phyloP scores from a whole-genome alignment of 2,329 filamentous ascomycete species.

The Cladosporium sp. region DNA sequence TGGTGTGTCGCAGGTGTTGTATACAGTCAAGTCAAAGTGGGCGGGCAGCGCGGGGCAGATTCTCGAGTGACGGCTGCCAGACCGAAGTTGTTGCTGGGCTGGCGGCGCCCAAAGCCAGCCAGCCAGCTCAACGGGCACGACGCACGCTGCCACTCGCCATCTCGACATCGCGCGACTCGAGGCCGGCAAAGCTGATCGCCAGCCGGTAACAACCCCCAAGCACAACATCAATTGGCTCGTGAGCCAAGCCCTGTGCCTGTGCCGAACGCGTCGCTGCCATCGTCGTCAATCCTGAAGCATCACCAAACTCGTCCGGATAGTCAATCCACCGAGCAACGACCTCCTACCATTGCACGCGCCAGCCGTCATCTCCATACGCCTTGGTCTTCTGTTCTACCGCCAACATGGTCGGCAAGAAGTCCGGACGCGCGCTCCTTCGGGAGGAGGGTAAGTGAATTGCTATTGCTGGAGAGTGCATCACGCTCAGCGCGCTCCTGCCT shows the following conservation, averaged over 20 bases:
- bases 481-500: neutral
- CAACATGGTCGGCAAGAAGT: constrained; percentile 64
- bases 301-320: neutral
- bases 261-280: neutral
- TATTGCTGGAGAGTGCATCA: constrained; percentile 1
- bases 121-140: neutral
- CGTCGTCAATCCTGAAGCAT: neutral
- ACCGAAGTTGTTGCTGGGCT: neutral
- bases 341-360: neutral
- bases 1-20: neutral
- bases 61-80: neutral
- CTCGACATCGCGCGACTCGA: neutral
- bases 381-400: neutral
- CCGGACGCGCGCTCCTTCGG: constrained; percentile 56
- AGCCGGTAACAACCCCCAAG: neutral
- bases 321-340: neutral
- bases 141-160: neutral
- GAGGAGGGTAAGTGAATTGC: constrained; percentile 49
- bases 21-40: constrained; percentile 1
- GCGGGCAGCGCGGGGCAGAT: neutral
- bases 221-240: constrained; percentile 1
- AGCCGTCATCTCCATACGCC: neutral
- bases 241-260: neutral
- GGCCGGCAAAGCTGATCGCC: neutral
- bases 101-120: neutral